These are phyloP conservation scores for Rauvolfia tetraphylla DNA, from an alignment of 257 asterid genomes.

Conservation along the genomic window DNA sequence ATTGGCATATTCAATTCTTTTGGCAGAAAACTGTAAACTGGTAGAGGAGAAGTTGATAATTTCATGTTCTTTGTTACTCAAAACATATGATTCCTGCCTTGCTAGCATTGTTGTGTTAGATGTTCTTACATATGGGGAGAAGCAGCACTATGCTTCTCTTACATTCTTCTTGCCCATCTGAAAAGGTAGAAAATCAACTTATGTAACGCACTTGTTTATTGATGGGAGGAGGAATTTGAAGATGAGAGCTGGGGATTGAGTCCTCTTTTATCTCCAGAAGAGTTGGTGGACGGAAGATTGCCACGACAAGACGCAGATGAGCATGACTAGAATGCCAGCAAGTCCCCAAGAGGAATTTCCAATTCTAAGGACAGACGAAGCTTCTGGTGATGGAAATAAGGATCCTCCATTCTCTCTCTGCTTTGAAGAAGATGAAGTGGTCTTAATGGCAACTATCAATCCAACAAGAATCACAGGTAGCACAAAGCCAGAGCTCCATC, in stretches of 20 bases:
- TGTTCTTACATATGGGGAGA: neutral
- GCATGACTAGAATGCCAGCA: slow-evolving; percentile 59
- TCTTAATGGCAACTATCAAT: slow-evolving; percentile 60
- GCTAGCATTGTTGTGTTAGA: neutral
- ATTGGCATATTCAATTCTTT: neutral
- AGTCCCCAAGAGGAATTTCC: slow-evolving; percentile 71
- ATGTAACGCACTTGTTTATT: neutral
- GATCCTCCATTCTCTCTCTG: slow-evolving; percentile 9
- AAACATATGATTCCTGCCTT: neutral
- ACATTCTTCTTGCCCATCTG: neutral
- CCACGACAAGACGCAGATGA: slow-evolving; percentile 55
- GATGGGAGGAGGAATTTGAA: neutral
- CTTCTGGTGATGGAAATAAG: slow-evolving; percentile 12
- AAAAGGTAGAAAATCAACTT: neutral
- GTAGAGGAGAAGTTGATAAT: no score
- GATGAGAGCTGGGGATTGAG: neutral
- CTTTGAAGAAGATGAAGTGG: slow-evolving; percentile 36
- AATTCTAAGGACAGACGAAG: slow-evolving; percentile 34
- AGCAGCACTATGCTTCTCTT: neutral
- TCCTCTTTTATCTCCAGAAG: slow-evolving; percentile 41
- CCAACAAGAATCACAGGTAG: slow-evolving; percentile 60
- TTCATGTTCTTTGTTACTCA: no score
- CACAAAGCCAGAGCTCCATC: slow-evolving; percentile 68
- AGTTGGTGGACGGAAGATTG: slow-evolving; percentile 50
- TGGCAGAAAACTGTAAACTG: no score